phyloP scores from a whole-genome alignment of 2,329 filamentous ascomycete genomes.

The Phaeosphaeria sp. region DNA sequence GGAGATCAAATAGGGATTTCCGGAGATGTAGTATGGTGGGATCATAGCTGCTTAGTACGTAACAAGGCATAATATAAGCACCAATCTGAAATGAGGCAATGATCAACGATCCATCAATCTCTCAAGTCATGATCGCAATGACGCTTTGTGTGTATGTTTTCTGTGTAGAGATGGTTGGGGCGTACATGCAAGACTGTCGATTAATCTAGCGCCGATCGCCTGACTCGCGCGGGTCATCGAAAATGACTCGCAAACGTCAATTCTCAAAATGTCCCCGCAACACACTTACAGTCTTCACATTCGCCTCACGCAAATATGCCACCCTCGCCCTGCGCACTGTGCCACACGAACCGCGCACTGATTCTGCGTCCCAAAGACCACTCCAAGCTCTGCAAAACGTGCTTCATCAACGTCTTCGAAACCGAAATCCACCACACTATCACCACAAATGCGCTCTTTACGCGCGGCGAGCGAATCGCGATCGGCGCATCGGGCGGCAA shows the following conservation, averaged over 20 bases:
- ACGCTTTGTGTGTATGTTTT: too few species aligned
- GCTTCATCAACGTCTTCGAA: slow-evolving; percentile 89
- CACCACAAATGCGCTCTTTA: slow-evolving; percentile 78
- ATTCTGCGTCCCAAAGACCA: slow-evolving; percentile 96
- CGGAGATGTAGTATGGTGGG: too few species aligned
- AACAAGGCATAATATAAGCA: too few species aligned
- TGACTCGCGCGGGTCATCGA: slow-evolving; percentile 1
- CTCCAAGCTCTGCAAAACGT: slow-evolving; percentile 87
- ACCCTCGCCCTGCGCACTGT: slow-evolving; percentile 76
- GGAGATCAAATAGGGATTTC: too few species aligned
- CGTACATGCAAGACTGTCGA: too few species aligned
- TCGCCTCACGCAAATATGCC: slow-evolving; percentile 64
- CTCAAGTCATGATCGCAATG: too few species aligned
- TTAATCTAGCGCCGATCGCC: background rate
- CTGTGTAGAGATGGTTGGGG: too few species aligned
- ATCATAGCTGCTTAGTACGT: too few species aligned
- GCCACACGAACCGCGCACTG: slow-evolving; percentile 77
- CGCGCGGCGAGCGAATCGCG: slow-evolving; percentile 81
- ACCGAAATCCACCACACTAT: slow-evolving; percentile 95
- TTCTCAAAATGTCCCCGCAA: slow-evolving; percentile 3
- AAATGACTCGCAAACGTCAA: slow-evolving; percentile 4
- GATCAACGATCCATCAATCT: too few species aligned
- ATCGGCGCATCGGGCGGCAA: slow-evolving; percentile 98
- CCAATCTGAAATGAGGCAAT: too few species aligned
- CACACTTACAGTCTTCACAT: slow-evolving; percentile 4